These are phyloP conservation scores for Calonectria hongkongensis DNA, from an alignment of 2,329 filamentous ascomycete species.

Conservation along the genomic window DNA sequence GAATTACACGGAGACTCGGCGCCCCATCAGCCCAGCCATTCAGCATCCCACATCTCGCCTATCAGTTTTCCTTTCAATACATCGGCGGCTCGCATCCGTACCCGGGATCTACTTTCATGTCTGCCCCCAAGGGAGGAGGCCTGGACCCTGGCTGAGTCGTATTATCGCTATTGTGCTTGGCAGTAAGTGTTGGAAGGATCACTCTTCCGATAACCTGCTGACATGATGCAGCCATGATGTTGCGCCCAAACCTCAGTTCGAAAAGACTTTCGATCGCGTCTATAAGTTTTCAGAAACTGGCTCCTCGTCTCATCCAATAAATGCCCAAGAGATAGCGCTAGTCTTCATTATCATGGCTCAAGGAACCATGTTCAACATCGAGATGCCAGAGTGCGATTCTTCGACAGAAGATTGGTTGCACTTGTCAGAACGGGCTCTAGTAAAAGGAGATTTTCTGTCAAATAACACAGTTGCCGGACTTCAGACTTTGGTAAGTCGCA, in stretches of 20 bases:
- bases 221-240: background rate
- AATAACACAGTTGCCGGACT: background rate
- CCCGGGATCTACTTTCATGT: constrained; percentile 4
- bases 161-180: constrained; percentile 16
- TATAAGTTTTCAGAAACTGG: background rate
- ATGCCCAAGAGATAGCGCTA: background rate
- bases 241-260: background rate
- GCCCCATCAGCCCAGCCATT: background rate
- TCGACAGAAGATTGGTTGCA: constrained; percentile 4
- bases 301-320: background rate
- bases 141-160: background rate
- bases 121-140: background rate
- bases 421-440: background rate
- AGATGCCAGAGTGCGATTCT: background rate
- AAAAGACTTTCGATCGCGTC: constrained; percentile 8
- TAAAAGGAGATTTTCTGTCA: constrained; percentile 1
- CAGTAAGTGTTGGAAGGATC: background rate
- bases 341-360: background rate
- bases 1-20: background rate
- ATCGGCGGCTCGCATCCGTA: background rate
- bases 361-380: constrained; percentile 2
- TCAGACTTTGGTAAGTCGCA: background rate
- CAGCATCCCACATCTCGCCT: background rate
- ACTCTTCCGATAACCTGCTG: background rate
- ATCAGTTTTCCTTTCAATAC: background rate